These are phyloP conservation scores for Lyophyllum decastes DNA, from an alignment of 768 basidiomycete genomes.

Conservation along the genomic window DNA sequence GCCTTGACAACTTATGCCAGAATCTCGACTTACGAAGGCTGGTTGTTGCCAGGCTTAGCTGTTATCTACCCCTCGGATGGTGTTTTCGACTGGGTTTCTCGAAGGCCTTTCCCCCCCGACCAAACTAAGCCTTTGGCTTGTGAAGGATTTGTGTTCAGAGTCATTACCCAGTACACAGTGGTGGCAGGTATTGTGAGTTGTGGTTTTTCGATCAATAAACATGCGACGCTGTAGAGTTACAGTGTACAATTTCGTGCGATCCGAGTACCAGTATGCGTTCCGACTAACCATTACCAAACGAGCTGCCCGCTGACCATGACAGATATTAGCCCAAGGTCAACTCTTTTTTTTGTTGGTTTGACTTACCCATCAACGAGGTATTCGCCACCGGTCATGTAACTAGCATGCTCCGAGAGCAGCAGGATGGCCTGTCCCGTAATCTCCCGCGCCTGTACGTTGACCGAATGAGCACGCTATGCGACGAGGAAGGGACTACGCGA, in stretches of 20 bases:
- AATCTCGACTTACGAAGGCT: too few species aligned
- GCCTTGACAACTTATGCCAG: too few species aligned
- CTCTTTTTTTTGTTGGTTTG: not conserved
- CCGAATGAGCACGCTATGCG: not conserved
- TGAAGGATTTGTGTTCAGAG: too few species aligned
- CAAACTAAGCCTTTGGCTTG: too few species aligned
- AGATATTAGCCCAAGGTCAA: not conserved
- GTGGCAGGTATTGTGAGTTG: too few species aligned
- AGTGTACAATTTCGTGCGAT: not conserved
- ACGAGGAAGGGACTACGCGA: not conserved
- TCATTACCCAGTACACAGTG: too few species aligned
- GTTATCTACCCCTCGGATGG: too few species aligned
- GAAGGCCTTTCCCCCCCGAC: too few species aligned
- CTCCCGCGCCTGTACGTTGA: conserved; percentile 46
- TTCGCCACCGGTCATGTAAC: conserved; percentile 62
- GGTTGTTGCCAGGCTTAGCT: too few species aligned
- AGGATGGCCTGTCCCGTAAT: conserved; percentile 57
- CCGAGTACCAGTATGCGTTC: not conserved
- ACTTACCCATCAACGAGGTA: conserved; percentile 58
- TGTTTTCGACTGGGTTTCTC: too few species aligned
- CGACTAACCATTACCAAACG: conserved; percentile 7
- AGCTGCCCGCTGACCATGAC: conserved; percentile 8
- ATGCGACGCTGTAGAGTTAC: too few species aligned
- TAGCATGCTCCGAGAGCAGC: conserved; percentile 50
- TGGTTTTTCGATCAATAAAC: too few species aligned